phyloP scores from a whole-genome alignment of 139 green algal genomes.

The Coelastrella sp. region DNA sequence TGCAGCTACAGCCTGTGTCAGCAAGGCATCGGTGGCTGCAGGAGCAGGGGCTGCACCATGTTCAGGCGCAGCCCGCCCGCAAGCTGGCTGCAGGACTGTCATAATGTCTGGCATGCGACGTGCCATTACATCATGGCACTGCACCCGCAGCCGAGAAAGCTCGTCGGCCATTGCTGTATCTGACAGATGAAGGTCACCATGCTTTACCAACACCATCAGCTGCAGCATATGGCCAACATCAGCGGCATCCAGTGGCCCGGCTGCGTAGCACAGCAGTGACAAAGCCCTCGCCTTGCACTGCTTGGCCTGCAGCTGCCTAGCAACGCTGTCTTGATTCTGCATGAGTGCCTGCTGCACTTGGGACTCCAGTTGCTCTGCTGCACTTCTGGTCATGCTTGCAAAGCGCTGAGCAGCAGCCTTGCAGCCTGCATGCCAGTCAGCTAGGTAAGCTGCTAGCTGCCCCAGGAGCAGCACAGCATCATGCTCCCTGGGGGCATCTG shows the following conservation, averaged over 20 bases:
- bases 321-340: not conserved
- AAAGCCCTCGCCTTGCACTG: not conserved
- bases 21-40: not conserved
- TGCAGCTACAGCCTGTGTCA: not conserved
- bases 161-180: not conserved
- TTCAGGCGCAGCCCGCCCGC: not conserved
- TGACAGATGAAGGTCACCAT: constrained; percentile 50
- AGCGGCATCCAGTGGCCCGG: not conserved
- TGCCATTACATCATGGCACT: constrained; percentile 47
- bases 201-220: constrained; percentile 46
- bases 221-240: constrained; percentile 32
- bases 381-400: constrained; percentile 52
- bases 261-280: constrained; percentile 26
- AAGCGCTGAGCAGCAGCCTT: constrained; percentile 50
- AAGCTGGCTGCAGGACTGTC: not conserved
- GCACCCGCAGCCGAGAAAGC: not conserved
- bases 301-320: constrained; percentile 47
- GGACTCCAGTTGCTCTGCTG: constrained; percentile 52
- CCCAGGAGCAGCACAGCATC: constrained; percentile 28
- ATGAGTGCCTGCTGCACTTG: not conserved
- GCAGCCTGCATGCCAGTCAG: constrained; percentile 4
- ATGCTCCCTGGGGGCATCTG: constrained; percentile 5
- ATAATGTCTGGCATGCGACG: constrained; percentile 29
- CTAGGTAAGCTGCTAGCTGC: constrained; percentile 23
- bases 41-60: not conserved